These are phyloP conservation scores for Elongisporangium anandrum DNA, from an alignment of 352 stramenopile species.

Conservation along the genomic window DNA sequence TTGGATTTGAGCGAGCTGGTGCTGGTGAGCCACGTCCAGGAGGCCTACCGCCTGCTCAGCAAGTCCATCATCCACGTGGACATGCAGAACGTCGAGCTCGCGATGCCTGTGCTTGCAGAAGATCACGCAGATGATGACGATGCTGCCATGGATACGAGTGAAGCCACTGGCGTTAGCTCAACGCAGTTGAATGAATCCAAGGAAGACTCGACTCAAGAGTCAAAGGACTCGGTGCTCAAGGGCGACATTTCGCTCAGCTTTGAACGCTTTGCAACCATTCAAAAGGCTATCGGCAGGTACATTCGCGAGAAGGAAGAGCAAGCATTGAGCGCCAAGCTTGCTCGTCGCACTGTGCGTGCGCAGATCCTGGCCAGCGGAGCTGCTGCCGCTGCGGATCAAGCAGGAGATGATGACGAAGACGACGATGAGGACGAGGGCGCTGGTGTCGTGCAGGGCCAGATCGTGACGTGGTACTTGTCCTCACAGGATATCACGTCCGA, in stretches of 20 bases:
- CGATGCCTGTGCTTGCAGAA: slow-evolving; percentile 44
- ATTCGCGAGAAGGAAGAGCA: slow-evolving; percentile 81
- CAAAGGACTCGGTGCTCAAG: not conserved
- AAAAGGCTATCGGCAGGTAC: slow-evolving; percentile 71
- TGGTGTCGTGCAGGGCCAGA: slow-evolving; percentile 67
- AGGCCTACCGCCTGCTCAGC: slow-evolving; percentile 96
- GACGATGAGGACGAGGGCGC: slow-evolving; percentile 51
- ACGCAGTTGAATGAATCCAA: not conserved
- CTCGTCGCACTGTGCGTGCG: slow-evolving; percentile 26
- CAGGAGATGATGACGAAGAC: slow-evolving; percentile 28
- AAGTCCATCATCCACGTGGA: slow-evolving; percentile 99
- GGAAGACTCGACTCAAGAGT: not conserved
- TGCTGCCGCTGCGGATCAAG: slow-evolving; percentile 3
- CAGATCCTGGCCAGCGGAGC: slow-evolving; percentile 8
- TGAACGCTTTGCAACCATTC: slow-evolving; percentile 77
- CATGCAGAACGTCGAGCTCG: slow-evolving; percentile 94
- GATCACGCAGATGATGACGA: slow-evolving; percentile 49
- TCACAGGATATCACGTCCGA: slow-evolving; percentile 85
- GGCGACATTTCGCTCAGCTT: slow-evolving; percentile 51
- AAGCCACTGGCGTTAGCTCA: slow-evolving; percentile 3
- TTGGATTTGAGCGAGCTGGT: slow-evolving; percentile 94
- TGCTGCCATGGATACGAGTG: slow-evolving; percentile 14
- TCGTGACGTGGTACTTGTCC: slow-evolving; percentile 83
- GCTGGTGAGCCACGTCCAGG: slow-evolving; percentile 89
- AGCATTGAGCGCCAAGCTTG: slow-evolving; percentile 38